A percentile compares a stretch with the other conserved stretches of the same genome.
Evolutionary conservation across 1,284 basidiomycete species (phyloP).

Genomic region (Ceratobasidium sp.): DNA sequence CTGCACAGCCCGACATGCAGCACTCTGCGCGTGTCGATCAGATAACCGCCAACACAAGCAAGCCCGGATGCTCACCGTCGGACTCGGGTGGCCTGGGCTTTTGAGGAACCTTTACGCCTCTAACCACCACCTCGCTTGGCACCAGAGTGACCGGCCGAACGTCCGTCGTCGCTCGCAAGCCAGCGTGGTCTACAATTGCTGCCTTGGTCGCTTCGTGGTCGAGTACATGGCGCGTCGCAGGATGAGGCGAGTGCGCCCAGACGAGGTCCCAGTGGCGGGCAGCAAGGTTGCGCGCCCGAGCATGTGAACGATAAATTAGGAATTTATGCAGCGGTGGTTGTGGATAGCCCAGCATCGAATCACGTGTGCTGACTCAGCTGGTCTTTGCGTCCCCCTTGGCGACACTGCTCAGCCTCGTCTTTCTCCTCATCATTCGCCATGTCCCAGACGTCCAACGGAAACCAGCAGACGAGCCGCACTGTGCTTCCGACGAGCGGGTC

Average conservation of each 20-base stretch:
- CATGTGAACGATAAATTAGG: not conserved
- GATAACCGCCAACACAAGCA: not conserved
- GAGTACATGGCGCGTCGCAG: conserved; percentile 16
- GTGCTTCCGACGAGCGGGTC: not conserved
- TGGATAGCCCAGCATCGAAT: conserved; percentile 3
- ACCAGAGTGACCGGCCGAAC: not conserved
- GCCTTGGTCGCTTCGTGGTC: conserved; percentile 24
- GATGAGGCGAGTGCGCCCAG: conserved; percentile 13
- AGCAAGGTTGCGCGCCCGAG: conserved; percentile 6
- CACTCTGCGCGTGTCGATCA: conserved; percentile 53
- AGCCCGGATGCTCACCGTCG: not conserved
- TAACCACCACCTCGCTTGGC: not conserved
- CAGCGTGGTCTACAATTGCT: not conserved
- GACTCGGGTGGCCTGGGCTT: conserved; percentile 27
- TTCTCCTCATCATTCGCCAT: not conserved
- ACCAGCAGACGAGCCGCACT: not conserved
- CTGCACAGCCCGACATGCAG: conserved; percentile 60
- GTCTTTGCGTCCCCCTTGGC: no score
- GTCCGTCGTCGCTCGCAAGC: conserved; percentile 10
- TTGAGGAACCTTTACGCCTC: conserved; percentile 8
- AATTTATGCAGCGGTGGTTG: not conserved
- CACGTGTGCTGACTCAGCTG: conserved; percentile 6
- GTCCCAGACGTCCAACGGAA: conserved; percentile 22
- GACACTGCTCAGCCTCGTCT: not conserved
- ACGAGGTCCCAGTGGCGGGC: conserved; percentile 31